Evolutionary conservation across 768 basidiomycete genomes (phyloP), one percentile per base, ranked within the genome.

Genomic region (Pleurotus cornucopiae): DNA sequence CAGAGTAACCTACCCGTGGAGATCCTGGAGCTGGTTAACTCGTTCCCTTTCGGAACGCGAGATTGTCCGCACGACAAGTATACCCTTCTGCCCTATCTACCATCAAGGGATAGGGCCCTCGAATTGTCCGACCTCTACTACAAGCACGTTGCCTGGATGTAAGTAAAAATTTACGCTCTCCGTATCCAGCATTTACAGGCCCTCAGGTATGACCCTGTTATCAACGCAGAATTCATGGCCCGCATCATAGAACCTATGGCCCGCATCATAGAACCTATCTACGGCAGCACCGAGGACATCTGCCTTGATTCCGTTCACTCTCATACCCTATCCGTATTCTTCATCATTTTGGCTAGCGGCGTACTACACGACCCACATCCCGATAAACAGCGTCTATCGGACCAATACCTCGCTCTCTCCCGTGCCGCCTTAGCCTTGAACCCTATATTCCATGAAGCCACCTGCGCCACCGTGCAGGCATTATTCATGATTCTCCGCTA

Each of bases 261-360:
- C 9, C 67, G 65, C 6, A 69, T 81, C 20, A 43, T 81, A 30
- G 64, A 72, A 14, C 71, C 71, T 12, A 71, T 83, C n/a, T 82
- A 81, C 57, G 70, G 68, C 21, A 53, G 62, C 18, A 61, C 68
- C 14, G 68, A 66, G 13, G 64, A 63, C 40, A 62, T 67, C 6
- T 68, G 62, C 46, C 58, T 76, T 16, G 67, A 76, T 40, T 48
- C 47, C 13, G 53, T 79, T 18, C 76, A 80, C 51, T 70, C 79
- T 0, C 78, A 83, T 54, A 66, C 71, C 30, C 71, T 85, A 34
- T 71, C 82, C 14, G 72, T 81, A 16, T 77, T 84, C 65, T 83
- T 82, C 63, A 73, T 77, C 55, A 55, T 82, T 34, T 62, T 85
- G 4, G 76, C 78, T 4, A 72, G 74, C 37, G 83, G 82, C 5